These are phyloP conservation scores for Quercus robur DNA, from an alignment of 306 rosid species.

Conservation along the genomic window DNA sequence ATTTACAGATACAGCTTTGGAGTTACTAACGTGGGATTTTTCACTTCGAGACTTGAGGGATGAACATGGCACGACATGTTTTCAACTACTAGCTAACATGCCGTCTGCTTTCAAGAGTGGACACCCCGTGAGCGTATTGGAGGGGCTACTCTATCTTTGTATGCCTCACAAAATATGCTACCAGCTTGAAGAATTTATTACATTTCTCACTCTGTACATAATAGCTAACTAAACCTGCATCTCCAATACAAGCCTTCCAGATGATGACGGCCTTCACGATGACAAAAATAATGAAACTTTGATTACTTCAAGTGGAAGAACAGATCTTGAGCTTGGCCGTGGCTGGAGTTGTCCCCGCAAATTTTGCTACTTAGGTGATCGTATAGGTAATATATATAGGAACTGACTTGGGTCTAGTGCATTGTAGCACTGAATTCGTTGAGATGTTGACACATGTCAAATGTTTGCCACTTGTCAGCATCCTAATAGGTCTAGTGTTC, in stretches of 20 bases:
- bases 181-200: background rate
- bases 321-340: too few relatives aligned
- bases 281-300: too few relatives aligned
- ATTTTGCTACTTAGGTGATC: too few relatives aligned
- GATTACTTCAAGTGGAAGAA: too few relatives aligned
- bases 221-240: background rate
- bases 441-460: too few relatives aligned
- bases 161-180: background rate
- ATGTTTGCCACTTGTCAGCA: too few relatives aligned
- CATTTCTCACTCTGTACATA: background rate
- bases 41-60: background rate
- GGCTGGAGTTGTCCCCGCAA: too few relatives aligned
- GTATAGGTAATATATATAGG: too few relatives aligned
- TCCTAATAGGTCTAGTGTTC: too few relatives aligned
- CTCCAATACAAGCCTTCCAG: conserved; percentile 4
- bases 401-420: too few relatives aligned
- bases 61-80: conserved; percentile 7
- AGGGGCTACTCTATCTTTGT: background rate
- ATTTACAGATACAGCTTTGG: conserved; percentile 14
- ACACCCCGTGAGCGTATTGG: background rate
- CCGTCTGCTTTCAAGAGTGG: conserved; percentile 23
- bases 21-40: background rate
- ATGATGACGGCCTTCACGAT: background rate
- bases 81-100: conserved; percentile 19
- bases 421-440: too few relatives aligned